These are phyloP conservation scores for Leishmania lainsoni DNA, from an alignment of 208 protist genomes.

Conservation along the genomic window DNA sequence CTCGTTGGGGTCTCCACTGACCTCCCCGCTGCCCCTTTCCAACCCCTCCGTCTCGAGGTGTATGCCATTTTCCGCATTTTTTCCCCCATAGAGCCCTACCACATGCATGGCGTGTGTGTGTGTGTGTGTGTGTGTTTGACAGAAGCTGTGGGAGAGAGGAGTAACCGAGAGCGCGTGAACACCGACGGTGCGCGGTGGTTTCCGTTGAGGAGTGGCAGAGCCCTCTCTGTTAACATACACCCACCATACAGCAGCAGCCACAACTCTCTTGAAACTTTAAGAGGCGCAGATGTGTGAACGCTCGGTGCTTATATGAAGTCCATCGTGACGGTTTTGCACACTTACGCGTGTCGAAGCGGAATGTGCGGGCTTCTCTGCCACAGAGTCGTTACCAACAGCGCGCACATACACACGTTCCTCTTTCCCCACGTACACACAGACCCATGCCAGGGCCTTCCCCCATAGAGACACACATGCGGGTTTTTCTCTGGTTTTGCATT, in stretches of 20 bases:
- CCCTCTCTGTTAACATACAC: not conserved
- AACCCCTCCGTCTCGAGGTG: not conserved
- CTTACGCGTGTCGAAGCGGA: not conserved
- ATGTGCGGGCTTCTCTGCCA: not conserved
- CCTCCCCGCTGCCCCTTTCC: not conserved
- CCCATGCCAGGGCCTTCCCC: not conserved
- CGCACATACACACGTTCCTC: not conserved
- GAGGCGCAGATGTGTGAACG: not conserved
- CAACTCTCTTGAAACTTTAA: not conserved
- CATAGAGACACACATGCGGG: not conserved
- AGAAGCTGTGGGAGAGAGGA: not conserved
- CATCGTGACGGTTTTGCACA: not conserved
- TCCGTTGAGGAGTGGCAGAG: not conserved
- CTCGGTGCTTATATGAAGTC: not conserved
- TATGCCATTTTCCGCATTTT: not conserved
- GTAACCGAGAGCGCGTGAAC: not conserved
- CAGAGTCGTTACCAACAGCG: not conserved
- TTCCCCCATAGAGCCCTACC: not conserved
- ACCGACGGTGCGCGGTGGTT: not conserved
- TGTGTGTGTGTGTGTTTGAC: not conserved
- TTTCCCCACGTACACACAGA: not conserved
- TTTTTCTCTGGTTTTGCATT: not conserved
- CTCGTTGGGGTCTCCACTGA: not conserved
- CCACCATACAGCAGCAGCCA: not conserved
- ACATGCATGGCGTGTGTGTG: not conserved